Evolutionary conservation across 371 early-diverging fungal species (phyloP).

Genomic region (Capillidium heterosporum): DNA sequence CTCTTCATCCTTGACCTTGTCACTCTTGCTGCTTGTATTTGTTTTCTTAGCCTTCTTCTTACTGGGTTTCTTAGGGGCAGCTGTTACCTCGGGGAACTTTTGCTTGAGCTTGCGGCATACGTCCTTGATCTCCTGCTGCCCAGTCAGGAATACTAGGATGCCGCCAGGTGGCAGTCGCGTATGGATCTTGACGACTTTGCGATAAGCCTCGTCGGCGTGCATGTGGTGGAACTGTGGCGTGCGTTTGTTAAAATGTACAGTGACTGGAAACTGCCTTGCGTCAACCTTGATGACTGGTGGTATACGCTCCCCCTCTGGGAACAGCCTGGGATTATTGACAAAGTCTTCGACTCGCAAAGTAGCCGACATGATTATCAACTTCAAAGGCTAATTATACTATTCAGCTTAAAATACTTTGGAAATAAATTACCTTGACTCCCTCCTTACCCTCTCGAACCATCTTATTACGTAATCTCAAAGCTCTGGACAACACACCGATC

Average conservation of each 20-base stretch:
- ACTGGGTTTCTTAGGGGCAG: background rate
- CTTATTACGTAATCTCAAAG: constrained; percentile 16
- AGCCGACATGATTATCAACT: constrained; percentile 97
- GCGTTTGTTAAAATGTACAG: constrained; percentile 66
- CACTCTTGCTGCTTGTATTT: constrained; percentile 7
- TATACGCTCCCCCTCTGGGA: constrained; percentile 33
- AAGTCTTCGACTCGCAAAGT: constrained; percentile 89
- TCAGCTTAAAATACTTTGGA: background rate
- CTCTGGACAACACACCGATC: constrained; percentile 37
- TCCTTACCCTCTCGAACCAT: constrained; percentile 31
- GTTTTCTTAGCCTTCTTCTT: background rate
- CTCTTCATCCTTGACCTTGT: background rate
- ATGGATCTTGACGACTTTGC: constrained; percentile 87
- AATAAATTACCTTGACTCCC: constrained; percentile 22
- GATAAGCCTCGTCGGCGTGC: constrained; percentile 21
- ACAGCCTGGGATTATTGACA: constrained; percentile 35
- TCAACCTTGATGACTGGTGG: constrained; percentile 90
- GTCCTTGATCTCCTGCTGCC: constrained; percentile 13
- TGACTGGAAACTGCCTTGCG: constrained; percentile 71
- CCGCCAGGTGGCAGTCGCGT: constrained; percentile 75
- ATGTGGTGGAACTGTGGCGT: constrained; percentile 50
- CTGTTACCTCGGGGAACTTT: background rate
- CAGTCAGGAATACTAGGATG: constrained; percentile 67
- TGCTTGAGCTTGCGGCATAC: background rate
- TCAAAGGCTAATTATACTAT: constrained; percentile 43